These are phyloP conservation scores for Neonectria neomacrospora DNA, from an alignment of 2,329 filamentous ascomycete species.

Conservation along the genomic window DNA sequence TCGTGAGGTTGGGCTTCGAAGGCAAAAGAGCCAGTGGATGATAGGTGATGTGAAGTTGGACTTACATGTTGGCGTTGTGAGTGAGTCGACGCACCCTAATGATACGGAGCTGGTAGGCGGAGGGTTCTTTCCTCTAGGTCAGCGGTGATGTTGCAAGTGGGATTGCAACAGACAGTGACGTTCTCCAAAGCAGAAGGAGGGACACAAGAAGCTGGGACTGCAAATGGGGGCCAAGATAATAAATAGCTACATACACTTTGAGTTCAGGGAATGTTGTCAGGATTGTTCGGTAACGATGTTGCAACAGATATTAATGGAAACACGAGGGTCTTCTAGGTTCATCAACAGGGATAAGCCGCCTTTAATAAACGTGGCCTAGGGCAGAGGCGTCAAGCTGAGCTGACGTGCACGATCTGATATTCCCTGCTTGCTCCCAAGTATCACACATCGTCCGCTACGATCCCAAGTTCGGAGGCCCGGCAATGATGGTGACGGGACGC, in stretches of 20 bases:
- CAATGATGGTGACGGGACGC: constrained; percentile 44
- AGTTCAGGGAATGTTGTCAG: not conserved
- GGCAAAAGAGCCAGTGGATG: not conserved
- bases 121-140: constrained; percentile 34
- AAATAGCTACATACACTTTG: constrained; percentile 27
- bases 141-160: constrained; percentile 22
- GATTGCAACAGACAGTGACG: not conserved
- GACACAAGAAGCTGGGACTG: not conserved
- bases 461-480: constrained; percentile 15
- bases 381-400: constrained; percentile 13
- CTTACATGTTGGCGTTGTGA: constrained; percentile 38
- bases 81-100: constrained; percentile 6
- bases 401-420: constrained; percentile 42
- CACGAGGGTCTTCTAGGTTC: constrained; percentile 12
- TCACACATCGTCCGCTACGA: constrained; percentile 13
- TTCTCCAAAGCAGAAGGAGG: constrained; percentile 5
- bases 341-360: constrained; percentile 36
- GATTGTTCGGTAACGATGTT: constrained; percentile 4
- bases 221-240: not conserved
- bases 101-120: constrained; percentile 6
- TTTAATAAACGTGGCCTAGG: constrained; percentile 36
- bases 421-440: constrained; percentile 37
- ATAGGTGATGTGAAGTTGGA: not conserved
- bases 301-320: constrained; percentile 29
- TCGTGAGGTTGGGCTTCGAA: not conserved